These are phyloP conservation scores for Colletotrichum sp. DNA, from an alignment of 2,329 filamentous ascomycete species.

Conservation along the genomic window DNA sequence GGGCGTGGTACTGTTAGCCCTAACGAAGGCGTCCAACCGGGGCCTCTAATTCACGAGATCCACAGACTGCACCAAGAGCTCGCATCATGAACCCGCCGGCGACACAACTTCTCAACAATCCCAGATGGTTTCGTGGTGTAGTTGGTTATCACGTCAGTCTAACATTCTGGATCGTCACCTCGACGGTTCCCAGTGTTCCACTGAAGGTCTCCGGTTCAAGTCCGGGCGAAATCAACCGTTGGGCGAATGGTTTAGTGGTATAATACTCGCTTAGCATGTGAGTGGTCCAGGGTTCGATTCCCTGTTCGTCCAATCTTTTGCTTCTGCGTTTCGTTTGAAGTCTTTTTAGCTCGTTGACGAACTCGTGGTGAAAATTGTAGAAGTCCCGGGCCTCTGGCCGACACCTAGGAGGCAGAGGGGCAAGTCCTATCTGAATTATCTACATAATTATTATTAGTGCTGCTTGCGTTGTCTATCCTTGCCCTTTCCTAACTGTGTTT, in stretches of 20 bases:
- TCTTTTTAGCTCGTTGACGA: not conserved
- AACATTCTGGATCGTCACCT: conserved; percentile 30
- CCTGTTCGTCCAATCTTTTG: conserved; percentile 16
- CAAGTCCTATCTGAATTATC: rapidly evolving
- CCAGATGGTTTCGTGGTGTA: conserved; percentile 29
- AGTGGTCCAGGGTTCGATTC: conserved; percentile 20
- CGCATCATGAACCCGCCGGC: not conserved
- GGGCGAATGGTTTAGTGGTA: conserved; percentile 21
- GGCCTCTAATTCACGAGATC: not conserved
- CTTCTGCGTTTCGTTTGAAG: conserved; percentile 26
- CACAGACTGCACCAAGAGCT: not conserved
- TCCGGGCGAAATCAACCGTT: conserved; percentile 8
- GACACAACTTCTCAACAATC: not conserved
- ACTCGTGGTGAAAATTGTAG: rapidly evolving
- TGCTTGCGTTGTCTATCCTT: conserved; percentile 27
- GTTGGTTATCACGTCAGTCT: conserved; percentile 56
- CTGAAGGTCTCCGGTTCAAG: conserved; percentile 22
- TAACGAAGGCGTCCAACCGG: not conserved
- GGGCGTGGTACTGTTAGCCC: not conserved
- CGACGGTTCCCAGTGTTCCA: not conserved
- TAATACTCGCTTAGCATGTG: conserved; percentile 22
- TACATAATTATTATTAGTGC: rapidly evolving
- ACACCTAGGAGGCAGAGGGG: not conserved
- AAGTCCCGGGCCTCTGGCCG: rapidly evolving
- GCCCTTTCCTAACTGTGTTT: rapidly evolving